Evolutionary conservation across 129 eudicot species (phyloP).

Genomic region (Artemisia tridentata): DNA sequence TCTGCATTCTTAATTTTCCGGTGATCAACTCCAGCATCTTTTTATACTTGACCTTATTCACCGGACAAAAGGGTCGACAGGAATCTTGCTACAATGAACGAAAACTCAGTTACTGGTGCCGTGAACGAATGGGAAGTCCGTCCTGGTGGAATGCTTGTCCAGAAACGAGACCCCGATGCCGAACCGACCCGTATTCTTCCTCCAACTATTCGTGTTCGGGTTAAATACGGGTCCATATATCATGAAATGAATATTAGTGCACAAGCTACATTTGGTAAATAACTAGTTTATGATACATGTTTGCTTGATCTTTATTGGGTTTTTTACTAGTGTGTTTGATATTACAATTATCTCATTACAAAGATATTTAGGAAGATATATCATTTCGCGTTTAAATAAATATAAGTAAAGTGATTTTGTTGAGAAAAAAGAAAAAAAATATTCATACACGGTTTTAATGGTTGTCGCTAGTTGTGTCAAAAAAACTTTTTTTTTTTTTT

Average conservation of each 20-base stretch:
- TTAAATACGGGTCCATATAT: conserved; percentile 68
- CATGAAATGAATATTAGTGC: conserved; percentile 76
- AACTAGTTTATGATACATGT: not conserved
- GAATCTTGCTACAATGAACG: not conserved
- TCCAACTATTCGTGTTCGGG: conserved; percentile 85
- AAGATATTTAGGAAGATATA: too few relatives aligned
- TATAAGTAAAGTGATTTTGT: too few relatives aligned
- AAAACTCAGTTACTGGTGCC: conserved; percentile 20
- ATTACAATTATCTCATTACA: too few relatives aligned
- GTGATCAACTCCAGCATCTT: not conserved
- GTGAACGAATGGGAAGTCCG: conserved; percentile 72
- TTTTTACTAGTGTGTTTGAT: too few relatives aligned
- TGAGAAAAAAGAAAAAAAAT: too few relatives aligned
- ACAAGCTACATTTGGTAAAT: conserved; percentile 79
- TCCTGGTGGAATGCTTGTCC: conserved; percentile 95
- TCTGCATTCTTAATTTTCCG: conserved; percentile 30
- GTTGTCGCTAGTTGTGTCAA: too few relatives aligned
- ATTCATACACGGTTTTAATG: too few relatives aligned
- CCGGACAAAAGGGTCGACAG: conserved; percentile 9
- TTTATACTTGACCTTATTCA: too few relatives aligned
- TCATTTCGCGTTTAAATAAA: too few relatives aligned
- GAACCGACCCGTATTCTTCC: conserved; percentile 56
- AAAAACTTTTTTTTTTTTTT: not conserved
- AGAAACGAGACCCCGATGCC: conserved; percentile 63
- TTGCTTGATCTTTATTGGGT: not conserved